A percentile compares a stretch with the other conserved stretches of the same genome.
Conservation (phyloP, 176 grass and related monocot genomes). For the Carex kokanica region DNA sequence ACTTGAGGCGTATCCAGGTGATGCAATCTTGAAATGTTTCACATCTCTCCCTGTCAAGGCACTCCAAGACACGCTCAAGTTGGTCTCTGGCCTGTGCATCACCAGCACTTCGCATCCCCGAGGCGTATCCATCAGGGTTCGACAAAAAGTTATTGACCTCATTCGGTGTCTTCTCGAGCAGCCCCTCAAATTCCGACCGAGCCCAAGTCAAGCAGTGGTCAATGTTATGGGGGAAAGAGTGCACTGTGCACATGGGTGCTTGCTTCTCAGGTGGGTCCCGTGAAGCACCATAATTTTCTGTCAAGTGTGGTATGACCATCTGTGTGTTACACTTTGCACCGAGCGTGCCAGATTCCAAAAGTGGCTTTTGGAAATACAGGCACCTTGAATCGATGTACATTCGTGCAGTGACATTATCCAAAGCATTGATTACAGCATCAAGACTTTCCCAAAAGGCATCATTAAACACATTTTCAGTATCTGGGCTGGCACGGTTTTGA, state of each 20-base stretch:
- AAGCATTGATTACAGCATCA: conserved; percentile 35
- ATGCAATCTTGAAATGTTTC: conserved; percentile 68
- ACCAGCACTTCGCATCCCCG: conserved; percentile 50
- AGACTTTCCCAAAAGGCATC: conserved; percentile 44
- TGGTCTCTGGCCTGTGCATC: conserved; percentile 62
- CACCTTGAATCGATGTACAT: conserved; percentile 42
- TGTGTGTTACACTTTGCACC: conserved; percentile 48
- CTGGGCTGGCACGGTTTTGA: conserved; percentile 40
- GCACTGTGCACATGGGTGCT: conserved; percentile 63
- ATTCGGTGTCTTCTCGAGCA: conserved; percentile 58
- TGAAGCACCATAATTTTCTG: conserved; percentile 63
- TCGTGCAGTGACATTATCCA: conserved; percentile 45
- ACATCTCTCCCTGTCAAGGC: conserved; percentile 48
- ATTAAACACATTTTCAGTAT: conserved; percentile 43
- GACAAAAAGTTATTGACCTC: conserved; percentile 58
- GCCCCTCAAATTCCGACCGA: conserved; percentile 53
- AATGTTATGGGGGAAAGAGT: conserved; percentile 68
- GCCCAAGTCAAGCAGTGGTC: conserved; percentile 75
- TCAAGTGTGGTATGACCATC: conserved; percentile 46
- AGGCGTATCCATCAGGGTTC: conserved; percentile 44
- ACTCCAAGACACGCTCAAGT: conserved; percentile 51
- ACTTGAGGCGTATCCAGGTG: conserved; percentile 64
- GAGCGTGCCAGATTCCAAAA: conserved; percentile 44
- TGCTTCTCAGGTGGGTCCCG: conserved; percentile 59
- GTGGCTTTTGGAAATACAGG: conserved; percentile 47